phyloP scores from a whole-genome alignment of 2,329 filamentous ascomycete species.

The Ophiostoma montium region DNA sequence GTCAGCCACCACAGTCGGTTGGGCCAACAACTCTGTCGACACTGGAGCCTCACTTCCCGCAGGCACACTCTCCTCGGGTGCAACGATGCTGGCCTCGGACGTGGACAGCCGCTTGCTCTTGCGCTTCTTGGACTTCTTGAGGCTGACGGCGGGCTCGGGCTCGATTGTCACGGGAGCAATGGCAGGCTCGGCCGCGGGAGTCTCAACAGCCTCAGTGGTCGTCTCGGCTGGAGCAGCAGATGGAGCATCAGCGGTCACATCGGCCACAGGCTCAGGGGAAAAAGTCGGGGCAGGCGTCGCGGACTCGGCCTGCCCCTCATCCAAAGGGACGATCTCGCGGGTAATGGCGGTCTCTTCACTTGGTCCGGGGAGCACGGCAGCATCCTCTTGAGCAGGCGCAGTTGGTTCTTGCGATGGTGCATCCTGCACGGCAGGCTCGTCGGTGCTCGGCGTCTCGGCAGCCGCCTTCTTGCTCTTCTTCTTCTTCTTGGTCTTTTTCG shows the following conservation, averaged over 20 bases:
- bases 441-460: not conserved
- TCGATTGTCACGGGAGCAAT: not conserved
- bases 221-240: no score
- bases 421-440: not conserved
- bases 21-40: no score
- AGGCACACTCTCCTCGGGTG: not conserved
- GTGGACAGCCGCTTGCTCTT: not conserved
- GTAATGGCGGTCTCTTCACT: not conserved
- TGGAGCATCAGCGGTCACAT: no score
- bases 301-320: not conserved
- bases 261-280: no score
- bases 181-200: not conserved
- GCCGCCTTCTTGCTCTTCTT: no score
- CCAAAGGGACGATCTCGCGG: not conserved
- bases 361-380: no score
- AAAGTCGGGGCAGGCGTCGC: no score
- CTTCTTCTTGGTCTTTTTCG: no score
- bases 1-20: no score
- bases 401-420: no score
- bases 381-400: no score
- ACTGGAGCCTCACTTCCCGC: not conserved
- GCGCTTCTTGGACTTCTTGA: constrained; percentile 1
- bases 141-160: not conserved
- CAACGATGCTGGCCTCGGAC: not conserved
- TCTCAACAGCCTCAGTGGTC: not conserved